A percentile compares a stretch with the other conserved stretches of the same genome.
phyloP scores from a whole-genome alignment of 768 basidiomycete species.

The Boletus patriciae region DNA sequence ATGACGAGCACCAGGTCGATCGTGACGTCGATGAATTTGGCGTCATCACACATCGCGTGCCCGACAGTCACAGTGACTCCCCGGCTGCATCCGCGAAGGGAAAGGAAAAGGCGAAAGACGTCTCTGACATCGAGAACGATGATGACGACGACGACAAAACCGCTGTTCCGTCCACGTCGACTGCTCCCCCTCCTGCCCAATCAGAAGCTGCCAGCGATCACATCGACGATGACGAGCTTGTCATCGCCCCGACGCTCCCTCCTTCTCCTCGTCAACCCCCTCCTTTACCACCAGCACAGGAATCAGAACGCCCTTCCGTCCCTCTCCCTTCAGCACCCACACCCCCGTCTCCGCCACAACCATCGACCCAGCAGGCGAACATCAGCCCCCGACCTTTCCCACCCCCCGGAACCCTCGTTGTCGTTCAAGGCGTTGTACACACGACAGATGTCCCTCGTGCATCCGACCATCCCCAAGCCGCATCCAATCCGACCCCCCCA shows the following conservation, averaged over 20 bases:
- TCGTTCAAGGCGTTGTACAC: slow-evolving; percentile 82
- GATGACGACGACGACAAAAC: background rate
- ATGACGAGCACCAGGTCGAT: slow-evolving; percentile 32
- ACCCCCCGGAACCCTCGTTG: slow-evolving; percentile 74
- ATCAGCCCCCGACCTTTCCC: slow-evolving; percentile 52
- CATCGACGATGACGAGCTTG: slow-evolving; percentile 20
- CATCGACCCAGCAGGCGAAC: slow-evolving; percentile 23
- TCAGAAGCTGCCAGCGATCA: slow-evolving; percentile 1
- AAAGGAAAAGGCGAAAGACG: slow-evolving; percentile 37
- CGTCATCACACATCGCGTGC: slow-evolving; percentile 27
- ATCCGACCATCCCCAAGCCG: slow-evolving; percentile 22
- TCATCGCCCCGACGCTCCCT: slow-evolving; percentile 20
- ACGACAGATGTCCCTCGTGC: slow-evolving; percentile 62
- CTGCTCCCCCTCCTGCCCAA: slow-evolving; percentile 4
- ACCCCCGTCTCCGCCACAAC: slow-evolving; percentile 20
- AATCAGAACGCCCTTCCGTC: slow-evolving; percentile 13
- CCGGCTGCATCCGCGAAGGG: slow-evolving; percentile 32
- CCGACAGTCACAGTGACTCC: slow-evolving; percentile 30
- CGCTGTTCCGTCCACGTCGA: slow-evolving; percentile 23
- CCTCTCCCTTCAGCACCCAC: slow-evolving; percentile 15
- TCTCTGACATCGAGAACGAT: slow-evolving; percentile 5
- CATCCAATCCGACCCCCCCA: slow-evolving; percentile 8
- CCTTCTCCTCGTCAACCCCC: slow-evolving; percentile 10
- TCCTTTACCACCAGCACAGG: slow-evolving; percentile 11
- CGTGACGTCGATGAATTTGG: slow-evolving; percentile 30